These are phyloP conservation scores for Mitragyna speciosa DNA, from an alignment of 257 asterid genomes.

Conservation along the genomic window DNA sequence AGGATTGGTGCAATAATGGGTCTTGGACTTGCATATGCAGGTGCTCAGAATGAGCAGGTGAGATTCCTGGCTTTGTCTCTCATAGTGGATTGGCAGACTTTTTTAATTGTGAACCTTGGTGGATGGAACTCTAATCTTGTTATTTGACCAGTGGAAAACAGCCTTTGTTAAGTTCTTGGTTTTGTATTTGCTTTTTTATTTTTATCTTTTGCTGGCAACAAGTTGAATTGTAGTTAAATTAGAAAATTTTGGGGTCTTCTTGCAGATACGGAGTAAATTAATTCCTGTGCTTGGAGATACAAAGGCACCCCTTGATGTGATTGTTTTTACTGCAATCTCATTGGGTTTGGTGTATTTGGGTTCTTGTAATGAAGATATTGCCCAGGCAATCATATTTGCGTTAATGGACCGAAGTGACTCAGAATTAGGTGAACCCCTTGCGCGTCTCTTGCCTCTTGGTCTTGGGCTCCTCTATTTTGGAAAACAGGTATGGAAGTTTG, in stretches of 20 bases:
- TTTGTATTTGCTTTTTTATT: neutral
- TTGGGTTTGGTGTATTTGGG: conserved; percentile 88
- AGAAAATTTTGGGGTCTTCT: neutral
- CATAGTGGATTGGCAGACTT: neutral
- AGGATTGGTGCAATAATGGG: conserved; percentile 99
- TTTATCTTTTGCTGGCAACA: neutral
- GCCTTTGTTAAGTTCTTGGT: neutral
- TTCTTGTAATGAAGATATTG: conserved; percentile 89
- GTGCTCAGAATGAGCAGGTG: conserved; percentile 83
- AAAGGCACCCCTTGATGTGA: conserved; percentile 77
- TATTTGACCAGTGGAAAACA: neutral
- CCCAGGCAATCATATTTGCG: conserved; percentile 81
- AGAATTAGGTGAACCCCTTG: conserved; percentile 81
- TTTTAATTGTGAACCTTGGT: neutral
- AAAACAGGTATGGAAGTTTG: conserved; percentile 60
- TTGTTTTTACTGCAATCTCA: conserved; percentile 86
- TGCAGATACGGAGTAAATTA: conserved; percentile 61
- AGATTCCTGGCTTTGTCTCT: conserved; percentile 19
- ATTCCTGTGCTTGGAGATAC: conserved; percentile 74
- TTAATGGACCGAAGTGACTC: conserved; percentile 88
- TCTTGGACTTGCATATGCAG: conserved; percentile 95
- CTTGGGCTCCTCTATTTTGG: conserved; percentile 96
- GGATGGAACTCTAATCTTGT: neutral
- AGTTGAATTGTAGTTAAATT: neutral
- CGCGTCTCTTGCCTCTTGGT: conserved; percentile 84